Evolutionary conservation across 1,139 yeast species (phyloP), one percentile per base, ranked within the genome.

Genomic region (Tardiomyces blankii): DNA sequence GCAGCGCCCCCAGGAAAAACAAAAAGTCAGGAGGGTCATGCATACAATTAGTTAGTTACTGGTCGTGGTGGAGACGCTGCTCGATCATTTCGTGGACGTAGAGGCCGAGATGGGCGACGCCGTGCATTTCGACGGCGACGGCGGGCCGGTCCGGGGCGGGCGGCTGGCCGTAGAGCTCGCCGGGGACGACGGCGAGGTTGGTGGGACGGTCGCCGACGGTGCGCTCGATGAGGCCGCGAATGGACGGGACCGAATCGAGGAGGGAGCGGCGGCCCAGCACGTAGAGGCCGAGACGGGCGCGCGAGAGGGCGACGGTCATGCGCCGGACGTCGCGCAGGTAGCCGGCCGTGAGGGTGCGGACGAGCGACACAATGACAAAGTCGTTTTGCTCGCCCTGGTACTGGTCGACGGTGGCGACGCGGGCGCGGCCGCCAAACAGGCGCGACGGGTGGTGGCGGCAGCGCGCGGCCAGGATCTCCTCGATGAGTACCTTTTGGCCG

Each of bases 51-150:
- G 9, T 30, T 30, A 30, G n/a, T 30, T 30, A 12, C 35, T 30
- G 19, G 18, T 18, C 48, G 41, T 47, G 47, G 38, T 45, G 46
- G 18, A 43, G 40, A n/a, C 51, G 44, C 35, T 51, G 48, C 44
- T 46, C 48, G 42, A 64, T 63, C 69, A 68, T 66, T 47, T 66
- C 65, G 21, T 58, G 53, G 18, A 66, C 69, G 50, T 65, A 66
- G 46, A 59, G 61, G n/a, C 62, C 64, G 42, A 66, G 50, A 52
- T 66, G 70, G 41, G 60, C 67, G 13, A 64, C 55, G 14, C 65
- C 61, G 25, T 60, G 63, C 63, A 66, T 63, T 13, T 51, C 52
- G 8, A 43, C 46, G 3, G 52, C 48, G 8, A 42, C 46, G 2
- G 52, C 48, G 13, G 46, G 45, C 14, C 60, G 53, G 44, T 50